Base-by-base conservation (phyloP, 768 basidiomycete genomes). In the Lactarius deliciosus region DNA sequence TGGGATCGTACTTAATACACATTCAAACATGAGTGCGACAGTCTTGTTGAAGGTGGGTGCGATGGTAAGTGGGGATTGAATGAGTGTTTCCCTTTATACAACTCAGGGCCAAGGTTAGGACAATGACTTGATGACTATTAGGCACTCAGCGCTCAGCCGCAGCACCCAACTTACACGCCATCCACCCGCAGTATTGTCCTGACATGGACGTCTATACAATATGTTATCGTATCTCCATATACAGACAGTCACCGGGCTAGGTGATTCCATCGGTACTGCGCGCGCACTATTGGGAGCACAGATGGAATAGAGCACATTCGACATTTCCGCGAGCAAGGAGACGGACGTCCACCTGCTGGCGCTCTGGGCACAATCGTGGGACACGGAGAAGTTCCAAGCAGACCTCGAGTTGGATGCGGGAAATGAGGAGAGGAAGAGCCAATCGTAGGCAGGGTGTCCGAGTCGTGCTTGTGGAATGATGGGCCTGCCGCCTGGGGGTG, bases 381-480 rank as follows among this genome's bases (percentile, higher is more conserved):
- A 41, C 20, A 43, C 57, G 22, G 50, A 55, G 7, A 55, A 28
- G 32, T 64, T 70, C 50, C 56, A 68, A 45, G 68, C 54, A 8
- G 67, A 70, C 60, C 5, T 70, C 28, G 64, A 57, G 2, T 15
- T 68, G 18, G 60, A 68, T 18, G 60, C 22, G 10, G 22, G 25
- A 5, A 22, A 53, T 8, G 58, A 0, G 25, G 58, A 0, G 25
- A 10, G 4, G 16, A 22, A 6, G 50, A 22, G 18, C 20, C 7
- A 3, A 60, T 68, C 16, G 34, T 18, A 20, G 69, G 69, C 10
- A 55, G 57, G 10, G 60, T 70, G 5, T n/a, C n/a, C n/a, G n/a
- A n/a, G n/a, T 60, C 67, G 32, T 70, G 69, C 11, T 20, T 43
- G 43, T 70, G 69, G 67, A 68, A 63, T 8, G 66, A 69, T 45